Evolutionary conservation across 805 yeast genomes (phyloP).

Genomic region (Myxozyma lipomycoides): DNA sequence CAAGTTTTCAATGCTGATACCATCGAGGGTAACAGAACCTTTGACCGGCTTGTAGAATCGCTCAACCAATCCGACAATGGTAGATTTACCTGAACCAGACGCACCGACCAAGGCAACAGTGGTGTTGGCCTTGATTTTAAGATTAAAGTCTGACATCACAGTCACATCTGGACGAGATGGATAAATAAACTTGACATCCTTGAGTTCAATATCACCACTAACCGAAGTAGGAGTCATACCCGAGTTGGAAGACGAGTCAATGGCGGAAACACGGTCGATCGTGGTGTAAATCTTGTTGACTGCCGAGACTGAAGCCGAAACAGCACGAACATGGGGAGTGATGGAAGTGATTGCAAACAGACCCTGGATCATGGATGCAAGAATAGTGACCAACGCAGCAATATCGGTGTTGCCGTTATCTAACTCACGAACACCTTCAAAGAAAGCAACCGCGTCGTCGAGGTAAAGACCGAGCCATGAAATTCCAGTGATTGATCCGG

Average conservation of each 20-base stretch:
- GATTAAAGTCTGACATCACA: constrained; percentile 31
- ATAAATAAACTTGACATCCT: constrained; percentile 32
- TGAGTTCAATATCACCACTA: constrained; percentile 41
- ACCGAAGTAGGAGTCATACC: constrained; percentile 24
- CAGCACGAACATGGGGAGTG: constrained; percentile 42
- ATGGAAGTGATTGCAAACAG: constrained; percentile 41
- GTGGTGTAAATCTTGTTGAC: constrained; percentile 42
- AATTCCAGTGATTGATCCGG: constrained; percentile 39
- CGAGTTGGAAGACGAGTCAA: constrained; percentile 36
- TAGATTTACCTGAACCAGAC: constrained; percentile 52
- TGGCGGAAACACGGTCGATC: constrained; percentile 42
- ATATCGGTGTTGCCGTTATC: constrained; percentile 34
- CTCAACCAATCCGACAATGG: constrained; percentile 51
- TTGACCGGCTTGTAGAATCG: constrained; percentile 54
- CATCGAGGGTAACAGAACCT: constrained; percentile 50
- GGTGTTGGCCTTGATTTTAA: constrained; percentile 61
- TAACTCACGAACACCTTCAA: constrained; percentile 43
- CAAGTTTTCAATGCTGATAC: constrained; percentile 45
- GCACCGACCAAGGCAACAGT: constrained; percentile 90
- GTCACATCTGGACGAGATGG: constrained; percentile 36
- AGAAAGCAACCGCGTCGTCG: constrained; percentile 42
- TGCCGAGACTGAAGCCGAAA: constrained; percentile 41
- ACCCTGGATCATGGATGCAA: constrained; percentile 35
- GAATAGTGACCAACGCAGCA: constrained; percentile 39
- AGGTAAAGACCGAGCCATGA: constrained; percentile 40